Evolutionary conservation across 805 yeast genomes (phyloP), one percentile per base, ranked within the genome.

Genomic region (Starmerella tilneyi): DNA sequence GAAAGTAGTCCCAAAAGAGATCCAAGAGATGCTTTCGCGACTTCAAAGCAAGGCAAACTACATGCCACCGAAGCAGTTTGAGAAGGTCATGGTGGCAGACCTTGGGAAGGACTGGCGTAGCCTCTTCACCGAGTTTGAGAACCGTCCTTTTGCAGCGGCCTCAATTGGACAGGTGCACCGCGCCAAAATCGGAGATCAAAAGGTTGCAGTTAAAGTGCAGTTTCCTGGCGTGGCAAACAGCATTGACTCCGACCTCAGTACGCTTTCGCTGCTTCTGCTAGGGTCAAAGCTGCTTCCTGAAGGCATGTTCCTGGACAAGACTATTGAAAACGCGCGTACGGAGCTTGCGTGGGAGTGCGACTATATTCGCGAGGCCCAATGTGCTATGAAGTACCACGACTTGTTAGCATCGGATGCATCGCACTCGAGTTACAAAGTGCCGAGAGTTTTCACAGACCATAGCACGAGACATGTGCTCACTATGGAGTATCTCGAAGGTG

Each of bases 271-370:
- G 72, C 68, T 92, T 28, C 67, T 92, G 54, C 79, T 94, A 4
- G 96, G 96, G 3, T 81, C 94, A 13, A 70, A 85, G 22, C 65
- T 92, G 49, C 69, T 92, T 36, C 98, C 98, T 16, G 81, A 83
- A 38, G 98, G 98, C 0, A 69, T 92, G 54, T 92, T 85, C 58
- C 71, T 94, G 36, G 97, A 92, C 54, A 83, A 81, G 55, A 84
- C 96, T 19, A 78, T 92, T 46, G 95, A 82, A 19, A 89, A 86
- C 63, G 97, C 98, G 1, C 73, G 98, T 54, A 76, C 75, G 15
- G 98, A 92, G 62, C 70, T 92, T 54, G 86, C 85, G 56, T 89
- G 97, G 97, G 98, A 92, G 65, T 89, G 97, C 65, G 97, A 92
- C 64, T 92, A 92, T 60, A 64, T 79, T 21, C 76, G 97, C 53